Base-by-base conservation (phyloP, 257 asterid species). In the Solanum clarkiae region DNA sequence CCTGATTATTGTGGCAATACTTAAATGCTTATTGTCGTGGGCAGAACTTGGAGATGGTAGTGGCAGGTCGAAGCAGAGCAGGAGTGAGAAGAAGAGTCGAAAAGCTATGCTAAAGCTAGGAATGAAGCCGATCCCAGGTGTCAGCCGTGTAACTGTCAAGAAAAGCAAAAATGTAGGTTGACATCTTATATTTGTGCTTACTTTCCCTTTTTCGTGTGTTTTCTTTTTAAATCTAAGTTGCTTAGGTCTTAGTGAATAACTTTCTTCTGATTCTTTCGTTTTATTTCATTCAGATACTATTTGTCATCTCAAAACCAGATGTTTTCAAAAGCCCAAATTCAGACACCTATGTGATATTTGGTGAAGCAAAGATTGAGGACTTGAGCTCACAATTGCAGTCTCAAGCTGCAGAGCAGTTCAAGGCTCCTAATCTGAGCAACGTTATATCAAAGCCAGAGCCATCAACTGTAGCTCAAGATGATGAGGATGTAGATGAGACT, bases 21-120 rank as follows among this genome's bases (percentile, higher is more conserved):
- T 77, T 32, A 82, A 10, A 11, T 11, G 71, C 40, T 32, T 57
- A 26, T 77, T 59, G 16, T 72, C 57, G 2, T 86, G 55, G 80
- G 66, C 90, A 91, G 94, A 91, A 74, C 91, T 86, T 45, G 93
- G 90, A 55, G 93, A 91, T 86, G 93, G 89, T 65, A 87, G 89
- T 85, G 93, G 93, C n/a, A 88, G 91, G 88, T 88, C 91, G 40
- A 93, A 93, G 88, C 94, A 93, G 90, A 93, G 94, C 86, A 90
- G 93, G 86, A 92, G 94, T 82, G 94, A 93, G 90, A 93, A 91
- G 88, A 93, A 93, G 86, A 93, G 94, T 56, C 91, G 94, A 53
- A 93, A 93, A 91, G 96, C 96, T 47, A 90, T 93, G 96, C 87
- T 90, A 20, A 93, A 93, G 89, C 92, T 93, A 62, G 96, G 96